Base-by-base conservation (phyloP, 139 green algal species). In the Chlamydomonas urium region DNA sequence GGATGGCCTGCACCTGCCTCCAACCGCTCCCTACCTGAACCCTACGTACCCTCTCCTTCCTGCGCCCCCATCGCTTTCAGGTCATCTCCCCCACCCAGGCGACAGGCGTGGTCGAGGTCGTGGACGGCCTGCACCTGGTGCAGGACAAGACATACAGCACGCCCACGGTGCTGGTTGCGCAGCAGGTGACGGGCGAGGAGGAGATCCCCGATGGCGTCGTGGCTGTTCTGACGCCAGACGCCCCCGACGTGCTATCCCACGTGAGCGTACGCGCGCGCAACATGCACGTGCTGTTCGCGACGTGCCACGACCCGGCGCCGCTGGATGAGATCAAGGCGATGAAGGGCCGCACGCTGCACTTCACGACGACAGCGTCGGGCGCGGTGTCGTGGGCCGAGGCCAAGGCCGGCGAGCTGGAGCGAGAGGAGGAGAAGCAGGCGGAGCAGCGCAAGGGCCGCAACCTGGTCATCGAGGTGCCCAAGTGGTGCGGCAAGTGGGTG, bases 141-240 rank as follows among this genome's bases (percentile, higher is more conserved):
- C 89, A 96, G 87, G 90, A 98, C 58, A 89, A 95, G 81, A 83
- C 86, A 0, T 97, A 93, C 74, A 69, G 78, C 0, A 65, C 86
- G 62, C 88, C 93, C 37, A 98, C 92, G 1, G 81, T 98, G 24
- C 81, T 98, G 50, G 45, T 97, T 24, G 92, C 88, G 5, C 69
- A 90, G 69, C 85, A 84, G 78, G 79, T 84, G 47, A 81, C 74
- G 1, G 82, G 82, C 29, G 91, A 98, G 82, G 93, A 98, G 81
- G 93, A 98, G 85, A 92, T 98, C 69, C 93, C 93, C 17, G 85
- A 90, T 69, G 91, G 92, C n/a, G 85, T 80, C 26, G 89, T 97
- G 35, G 91, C 83, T 2, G 84, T 98, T 76, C 77, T 98, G 8
- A 94, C 91, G 10, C 60, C 60, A 26, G 60, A 67, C 29, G 88